Evolutionary conservation across 306 rosid genomes (phyloP).

Genomic region (Adenanthera pavonina): DNA sequence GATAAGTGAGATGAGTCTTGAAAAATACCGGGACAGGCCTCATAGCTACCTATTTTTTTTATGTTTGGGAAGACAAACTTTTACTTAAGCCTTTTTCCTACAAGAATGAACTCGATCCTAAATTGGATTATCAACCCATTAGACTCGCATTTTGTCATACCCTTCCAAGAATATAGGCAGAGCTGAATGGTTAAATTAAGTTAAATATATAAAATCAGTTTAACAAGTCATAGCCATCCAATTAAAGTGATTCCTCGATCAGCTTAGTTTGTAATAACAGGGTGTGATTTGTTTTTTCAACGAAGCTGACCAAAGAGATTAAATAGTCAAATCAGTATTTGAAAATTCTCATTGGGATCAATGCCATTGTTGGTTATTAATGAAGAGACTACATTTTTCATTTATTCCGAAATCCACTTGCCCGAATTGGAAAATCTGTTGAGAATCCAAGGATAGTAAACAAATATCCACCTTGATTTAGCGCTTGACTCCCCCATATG

Average conservation of each 20-base stretch:
- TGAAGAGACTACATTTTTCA: neutral
- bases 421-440: slow-evolving; percentile 35
- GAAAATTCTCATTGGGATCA: neutral
- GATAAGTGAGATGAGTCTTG: too few relatives aligned
- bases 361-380: neutral
- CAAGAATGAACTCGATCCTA: neutral
- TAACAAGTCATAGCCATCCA: neutral
- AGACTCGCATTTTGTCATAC: neutral
- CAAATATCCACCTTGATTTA: slow-evolving; percentile 37
- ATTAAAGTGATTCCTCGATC: neutral
- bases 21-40: too few relatives aligned
- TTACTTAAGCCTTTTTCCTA: too few relatives aligned
- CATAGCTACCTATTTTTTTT: too few relatives aligned
- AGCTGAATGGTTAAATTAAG: too few relatives aligned
- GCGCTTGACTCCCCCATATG: slow-evolving; percentile 44
- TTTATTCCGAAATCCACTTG: neutral
- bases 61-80: too few relatives aligned
- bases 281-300: neutral
- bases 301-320: neutral
- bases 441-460: slow-evolving; percentile 42
- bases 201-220: neutral
- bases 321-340: neutral
- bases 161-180: neutral
- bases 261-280: neutral
- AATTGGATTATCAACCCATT: neutral